Conservation (phyloP, 2,329 filamentous ascomycete genomes). For the Phaeosphaeria sp. region DNA sequence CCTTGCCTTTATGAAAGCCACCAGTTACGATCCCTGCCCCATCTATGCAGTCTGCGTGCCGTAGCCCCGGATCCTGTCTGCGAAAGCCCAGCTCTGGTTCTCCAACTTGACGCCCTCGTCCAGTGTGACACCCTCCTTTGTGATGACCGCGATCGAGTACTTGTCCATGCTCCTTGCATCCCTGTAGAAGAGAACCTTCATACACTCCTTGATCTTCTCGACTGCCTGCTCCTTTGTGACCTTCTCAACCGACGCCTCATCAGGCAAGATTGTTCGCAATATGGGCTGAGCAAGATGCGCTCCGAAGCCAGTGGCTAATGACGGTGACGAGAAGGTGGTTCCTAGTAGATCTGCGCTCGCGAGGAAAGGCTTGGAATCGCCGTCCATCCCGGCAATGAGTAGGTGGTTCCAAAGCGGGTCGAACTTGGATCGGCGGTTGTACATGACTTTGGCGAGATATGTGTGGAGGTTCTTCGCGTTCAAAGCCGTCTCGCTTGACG, state of each 20-base stretch:
- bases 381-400: conserved; percentile 82
- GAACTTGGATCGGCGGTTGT: conserved; percentile 92
- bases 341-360: conserved; percentile 91
- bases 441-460: conserved; percentile 95
- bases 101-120: conserved; percentile 87
- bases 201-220: conserved; percentile 84
- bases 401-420: conserved; percentile 98
- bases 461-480: conserved; percentile 95
- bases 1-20: conserved; percentile 5
- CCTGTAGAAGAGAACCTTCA: conserved; percentile 98
- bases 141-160: conserved; percentile 91
- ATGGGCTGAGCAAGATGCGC: conserved; percentile 92
- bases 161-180: conserved; percentile 91
- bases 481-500: conserved; percentile 63
- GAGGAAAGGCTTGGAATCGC: conserved; percentile 84
- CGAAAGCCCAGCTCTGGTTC: conserved; percentile 97
- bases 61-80: conserved; percentile 92
- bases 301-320: conserved; percentile 91
- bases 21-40: background rate
- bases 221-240: conserved; percentile 82
- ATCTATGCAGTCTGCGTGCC: conserved; percentile 72
- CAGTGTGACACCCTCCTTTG: conserved; percentile 83
- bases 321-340: conserved; percentile 87
- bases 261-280: conserved; percentile 81
- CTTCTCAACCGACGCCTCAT: conserved; percentile 77